Conservation (phyloP, 441 rosid species). For the Adansonia gregorii region DNA sequence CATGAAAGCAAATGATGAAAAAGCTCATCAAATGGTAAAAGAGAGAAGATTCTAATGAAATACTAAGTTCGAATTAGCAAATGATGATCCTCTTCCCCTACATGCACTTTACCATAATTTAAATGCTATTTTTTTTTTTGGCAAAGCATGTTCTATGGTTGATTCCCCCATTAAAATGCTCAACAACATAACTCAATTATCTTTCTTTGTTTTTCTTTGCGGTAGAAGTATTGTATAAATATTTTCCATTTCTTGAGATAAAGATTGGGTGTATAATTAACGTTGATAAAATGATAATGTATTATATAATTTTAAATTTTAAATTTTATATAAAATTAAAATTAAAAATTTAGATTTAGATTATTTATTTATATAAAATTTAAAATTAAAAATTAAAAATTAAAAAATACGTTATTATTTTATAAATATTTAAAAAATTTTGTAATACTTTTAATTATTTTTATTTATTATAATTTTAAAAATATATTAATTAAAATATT, state of each 20-base stretch:
- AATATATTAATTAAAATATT: too few species aligned
- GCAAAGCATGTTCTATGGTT: neutral
- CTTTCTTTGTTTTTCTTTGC: neutral
- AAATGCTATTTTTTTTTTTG: neutral
- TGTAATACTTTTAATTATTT: too few species aligned
- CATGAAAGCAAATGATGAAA: slow-evolving; percentile 7
- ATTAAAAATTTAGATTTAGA: too few species aligned
- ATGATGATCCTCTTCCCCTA: too few species aligned
- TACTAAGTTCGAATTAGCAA: neutral
- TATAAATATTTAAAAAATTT: too few species aligned
- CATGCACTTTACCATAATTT: neutral
- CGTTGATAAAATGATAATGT: too few species aligned
- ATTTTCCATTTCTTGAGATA: neutral
- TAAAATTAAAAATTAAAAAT: too few species aligned
- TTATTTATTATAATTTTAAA: too few species aligned
- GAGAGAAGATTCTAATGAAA: neutral
- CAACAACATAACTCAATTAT: neutral
- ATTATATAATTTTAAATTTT: too few species aligned
- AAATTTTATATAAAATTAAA: too few species aligned
- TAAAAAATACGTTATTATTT: too few species aligned
- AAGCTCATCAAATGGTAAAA: slow-evolving; percentile 4
- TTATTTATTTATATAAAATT: too few species aligned
- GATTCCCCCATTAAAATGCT: neutral
- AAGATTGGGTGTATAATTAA: neutral
- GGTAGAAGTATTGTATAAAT: neutral